Conservation (phyloP, 345 rosid genomes). For the Sonneratia alba region DNA sequence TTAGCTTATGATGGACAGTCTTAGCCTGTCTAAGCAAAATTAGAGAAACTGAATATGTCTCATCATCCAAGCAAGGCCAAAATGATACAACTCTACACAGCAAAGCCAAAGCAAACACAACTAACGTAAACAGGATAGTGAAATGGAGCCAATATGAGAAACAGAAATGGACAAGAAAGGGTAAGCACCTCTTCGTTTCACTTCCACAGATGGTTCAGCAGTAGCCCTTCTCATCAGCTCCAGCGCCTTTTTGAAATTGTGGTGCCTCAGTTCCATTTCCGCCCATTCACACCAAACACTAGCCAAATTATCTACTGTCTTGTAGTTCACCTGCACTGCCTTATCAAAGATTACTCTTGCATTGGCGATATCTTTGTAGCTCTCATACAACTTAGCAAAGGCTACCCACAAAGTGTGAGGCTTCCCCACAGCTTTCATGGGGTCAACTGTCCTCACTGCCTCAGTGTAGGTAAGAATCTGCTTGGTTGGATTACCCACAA, state of each 20-base stretch:
- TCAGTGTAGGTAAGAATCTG: conserved; percentile 92
- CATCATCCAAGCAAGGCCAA: not conserved
- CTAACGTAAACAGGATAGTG: not conserved
- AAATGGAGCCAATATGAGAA: not conserved
- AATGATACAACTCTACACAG: not conserved
- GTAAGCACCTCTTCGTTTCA: conserved; percentile 64
- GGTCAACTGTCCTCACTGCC: conserved; percentile 92
- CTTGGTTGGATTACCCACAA: conserved; percentile 77
- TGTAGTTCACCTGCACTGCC: conserved; percentile 94
- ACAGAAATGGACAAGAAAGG: not conserved
- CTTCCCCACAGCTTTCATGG: conserved; percentile 95
- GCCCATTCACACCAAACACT: conserved; percentile 98
- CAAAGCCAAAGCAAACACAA: not conserved
- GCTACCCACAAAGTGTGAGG: conserved; percentile 95
- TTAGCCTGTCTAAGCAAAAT: too few species aligned
- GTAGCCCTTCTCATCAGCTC: conserved; percentile 92
- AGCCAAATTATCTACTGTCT: conserved; percentile 82
- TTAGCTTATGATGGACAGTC: too few species aligned
- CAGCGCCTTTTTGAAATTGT: conserved; percentile 75
- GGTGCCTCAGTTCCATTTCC: conserved; percentile 86
- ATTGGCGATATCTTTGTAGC: conserved; percentile 66
- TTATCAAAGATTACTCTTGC: conserved; percentile 91
- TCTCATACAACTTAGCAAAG: conserved; percentile 83
- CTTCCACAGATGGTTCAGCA: conserved; percentile 94
- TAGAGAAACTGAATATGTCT: not conserved